Base-by-base conservation (phyloP, 2,329 filamentous ascomycete species). In the Fusarium ramigenum region DNA sequence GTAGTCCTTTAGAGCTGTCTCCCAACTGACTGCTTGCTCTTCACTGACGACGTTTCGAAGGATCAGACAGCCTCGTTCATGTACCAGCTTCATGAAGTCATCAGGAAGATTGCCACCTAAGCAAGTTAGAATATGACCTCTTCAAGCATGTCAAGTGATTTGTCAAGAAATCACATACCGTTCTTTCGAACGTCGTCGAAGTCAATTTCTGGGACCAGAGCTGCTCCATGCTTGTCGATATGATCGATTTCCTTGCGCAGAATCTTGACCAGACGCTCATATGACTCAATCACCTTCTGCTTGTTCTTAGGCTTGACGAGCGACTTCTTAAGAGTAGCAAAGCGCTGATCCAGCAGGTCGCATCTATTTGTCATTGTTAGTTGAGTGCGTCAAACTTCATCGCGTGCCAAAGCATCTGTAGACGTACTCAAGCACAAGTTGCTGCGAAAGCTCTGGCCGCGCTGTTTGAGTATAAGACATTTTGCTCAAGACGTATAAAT, bases 401-500 rank as follows among this genome's bases (percentile, higher is more conserved):
- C 6, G 2, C 15, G 4, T 11, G 39, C 1, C 14, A 34, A 10
- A 10, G 6, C 5, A 19, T 4, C 2, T 21, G 14, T 32, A 7
- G 18, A 25, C 54, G 2, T 21, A 57, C 54, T 57, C n/a, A 5
- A 57, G 15, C 30, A 25, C 30, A 46, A 57, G 39, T 9, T 34
- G 39, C 12, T 57, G 54, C 4, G 39, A 12, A 2, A 54, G 4
- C 9, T 10, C 14, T 9, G 9, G 5, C 23, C 28, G 23, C 23
- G 28, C 23, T 5, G 34, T 54, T 21, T 39, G 2, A 5, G 50
- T 54, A n/a, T n/a, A 54, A 18, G 50, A 37, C 50, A 54, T 54
- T 2, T 54, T n/a, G 10, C 5, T 1, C 15, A 23, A 4, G 19
- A 0, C 7, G 7, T 36, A 8, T 5, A 8, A 7, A 15, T 10